Base-by-base conservation (phyloP, 208 protist species). In the Trypanosoma vivax region DNA sequence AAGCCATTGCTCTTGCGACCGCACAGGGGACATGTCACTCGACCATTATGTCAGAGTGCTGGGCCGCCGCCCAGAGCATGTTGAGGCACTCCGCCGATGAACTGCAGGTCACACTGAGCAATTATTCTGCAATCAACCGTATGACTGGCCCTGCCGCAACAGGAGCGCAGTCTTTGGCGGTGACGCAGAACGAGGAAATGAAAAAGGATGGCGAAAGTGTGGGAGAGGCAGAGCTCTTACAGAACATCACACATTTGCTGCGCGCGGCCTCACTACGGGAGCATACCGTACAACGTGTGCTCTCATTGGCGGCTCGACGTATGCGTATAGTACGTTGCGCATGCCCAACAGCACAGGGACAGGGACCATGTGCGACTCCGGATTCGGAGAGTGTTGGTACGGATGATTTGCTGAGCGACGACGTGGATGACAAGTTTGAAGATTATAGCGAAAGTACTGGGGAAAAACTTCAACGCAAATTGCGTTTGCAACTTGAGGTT, bases 211-310 rank as follows among this genome's bases (percentile, higher is more conserved):
- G n/a, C n/a, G n/a, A n/a, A n/a, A n/a, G n/a, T n/a, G 11, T 19
- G 25, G 45, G 53, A 29, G 50, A 65, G 43, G 43, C 31, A 2
- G 21, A 60, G 30, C n/a, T 69, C 18, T 57, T 79, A 21, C 60
- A 80, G 24, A 54, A 69, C 39, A 72, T 90, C 31, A 47, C 47
- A 28, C 41, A 56, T 45, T 54, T 90, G 5, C 60, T 90, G 46
- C 72, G 72, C 21, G 70, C 61, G n/a, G 76, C 82, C 4, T 60
- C 70, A 11, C 48, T 65, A 18, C 77, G 78, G 53, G 77, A 90
- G 14, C 63, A 69, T 5, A 83, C 72, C 28, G 50, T 85, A 25
- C 60, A 75, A 35, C 74, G 70, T n/a, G 72, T 85, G 28, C 65
- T 81, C 14, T 56, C 52, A 21, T 56, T 67, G 1, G 71, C 77